Conservation (phyloP, 2,329 filamentous ascomycete genomes). For the Colletotrichum sp. region DNA sequence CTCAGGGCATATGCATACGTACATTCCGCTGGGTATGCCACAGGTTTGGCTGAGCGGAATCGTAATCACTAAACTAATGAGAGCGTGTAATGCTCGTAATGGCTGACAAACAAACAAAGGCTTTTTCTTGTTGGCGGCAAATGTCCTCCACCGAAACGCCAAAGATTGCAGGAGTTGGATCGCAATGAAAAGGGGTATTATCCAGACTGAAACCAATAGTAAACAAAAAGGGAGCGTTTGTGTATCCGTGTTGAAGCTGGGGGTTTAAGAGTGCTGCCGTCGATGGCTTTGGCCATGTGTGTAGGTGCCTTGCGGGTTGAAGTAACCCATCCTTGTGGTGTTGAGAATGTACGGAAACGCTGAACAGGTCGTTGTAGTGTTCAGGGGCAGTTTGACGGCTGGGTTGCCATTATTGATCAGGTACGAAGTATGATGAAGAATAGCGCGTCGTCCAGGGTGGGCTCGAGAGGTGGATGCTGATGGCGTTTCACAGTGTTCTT, state of each 20-base stretch:
- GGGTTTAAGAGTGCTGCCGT: neutral
- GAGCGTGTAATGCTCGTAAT: neutral
- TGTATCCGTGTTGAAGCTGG: neutral
- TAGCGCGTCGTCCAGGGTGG: neutral
- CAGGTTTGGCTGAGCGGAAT: neutral
- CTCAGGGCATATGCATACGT: neutral
- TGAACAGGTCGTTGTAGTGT: neutral
- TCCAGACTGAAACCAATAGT: constrained; percentile 12
- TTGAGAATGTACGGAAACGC: neutral
- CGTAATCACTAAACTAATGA: neutral
- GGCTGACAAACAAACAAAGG: neutral
- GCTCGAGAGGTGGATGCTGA: neutral
- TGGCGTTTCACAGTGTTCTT: neutral
- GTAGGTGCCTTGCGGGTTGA: neutral
- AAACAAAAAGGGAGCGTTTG: neutral
- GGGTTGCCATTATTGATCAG: neutral
- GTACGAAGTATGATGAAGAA: neutral
- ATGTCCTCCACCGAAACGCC: neutral
- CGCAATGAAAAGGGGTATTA: constrained; percentile 17
- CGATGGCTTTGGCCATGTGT: neutral
- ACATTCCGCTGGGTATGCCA: neutral
- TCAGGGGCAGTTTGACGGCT: neutral
- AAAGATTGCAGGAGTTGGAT: neutral
- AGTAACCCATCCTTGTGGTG: neutral
- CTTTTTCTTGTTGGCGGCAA: neutral